Evolutionary conservation across 345 rosid genomes (phyloP).

Genomic region (Trapa incisa): DNA sequence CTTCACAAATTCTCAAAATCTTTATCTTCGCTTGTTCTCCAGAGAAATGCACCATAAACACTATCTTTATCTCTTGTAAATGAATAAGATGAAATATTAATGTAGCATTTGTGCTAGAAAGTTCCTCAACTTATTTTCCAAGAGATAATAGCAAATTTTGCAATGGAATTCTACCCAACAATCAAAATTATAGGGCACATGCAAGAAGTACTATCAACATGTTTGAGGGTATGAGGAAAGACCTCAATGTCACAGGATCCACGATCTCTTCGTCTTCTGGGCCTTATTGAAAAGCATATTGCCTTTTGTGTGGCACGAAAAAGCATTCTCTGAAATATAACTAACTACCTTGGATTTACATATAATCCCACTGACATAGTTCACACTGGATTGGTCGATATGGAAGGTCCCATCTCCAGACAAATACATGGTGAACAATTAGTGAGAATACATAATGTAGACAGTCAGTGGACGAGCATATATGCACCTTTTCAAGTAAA

Average conservation of each 20-base stretch:
- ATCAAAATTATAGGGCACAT: background rate
- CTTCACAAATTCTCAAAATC: constrained; percentile 83
- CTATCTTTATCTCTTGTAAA: constrained; percentile 67
- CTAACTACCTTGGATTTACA: constrained; percentile 54
- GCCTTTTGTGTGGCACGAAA: constrained; percentile 96
- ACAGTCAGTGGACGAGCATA: constrained; percentile 7
- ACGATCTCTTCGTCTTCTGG: constrained; percentile 76
- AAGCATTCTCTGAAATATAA: constrained; percentile 82
- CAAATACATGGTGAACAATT: constrained; percentile 13
- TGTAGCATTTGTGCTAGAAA: background rate
- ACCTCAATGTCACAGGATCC: constrained; percentile 88
- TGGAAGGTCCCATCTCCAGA: constrained; percentile 55
- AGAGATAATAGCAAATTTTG: background rate
- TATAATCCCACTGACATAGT: constrained; percentile 79
- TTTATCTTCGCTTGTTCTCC: constrained; percentile 95
- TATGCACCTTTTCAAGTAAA: constrained; percentile 67
- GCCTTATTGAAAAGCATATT: constrained; percentile 96
- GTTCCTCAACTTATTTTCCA: background rate
- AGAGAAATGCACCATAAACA: constrained; percentile 86
- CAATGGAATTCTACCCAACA: background rate
- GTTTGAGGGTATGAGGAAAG: constrained; percentile 13
- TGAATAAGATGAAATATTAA: constrained; percentile 7
- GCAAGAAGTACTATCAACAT: background rate
- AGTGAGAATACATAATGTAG: background rate
- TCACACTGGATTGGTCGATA: constrained; percentile 64